Evolutionary conservation across 352 stramenopile species (phyloP).

Genomic region (Aphanomyces euteiches): DNA sequence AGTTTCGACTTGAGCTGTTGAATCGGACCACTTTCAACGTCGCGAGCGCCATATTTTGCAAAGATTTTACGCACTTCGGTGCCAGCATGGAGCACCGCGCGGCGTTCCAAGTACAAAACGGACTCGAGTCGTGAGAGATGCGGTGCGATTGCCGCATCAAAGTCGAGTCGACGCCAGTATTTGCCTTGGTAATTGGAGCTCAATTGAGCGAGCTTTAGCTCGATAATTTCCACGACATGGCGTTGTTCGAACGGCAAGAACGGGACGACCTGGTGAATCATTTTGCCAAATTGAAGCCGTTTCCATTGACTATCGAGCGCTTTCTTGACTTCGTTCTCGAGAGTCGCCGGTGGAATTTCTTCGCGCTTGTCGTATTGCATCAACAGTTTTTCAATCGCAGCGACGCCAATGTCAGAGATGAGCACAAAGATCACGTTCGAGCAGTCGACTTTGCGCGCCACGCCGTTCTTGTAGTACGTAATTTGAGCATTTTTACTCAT

Average conservation of each 20-base stretch:
- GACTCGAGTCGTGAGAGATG: conserved; percentile 72
- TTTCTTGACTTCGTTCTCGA: conserved; percentile 74
- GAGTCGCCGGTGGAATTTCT: conserved; percentile 51
- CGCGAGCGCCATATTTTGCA: conserved; percentile 78
- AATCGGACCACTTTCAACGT: conserved; percentile 72
- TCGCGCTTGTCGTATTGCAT: conserved; percentile 72
- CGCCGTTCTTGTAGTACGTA: conserved; percentile 69
- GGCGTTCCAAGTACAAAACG: conserved; percentile 69
- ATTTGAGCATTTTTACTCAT: conserved; percentile 65
- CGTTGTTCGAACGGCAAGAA: conserved; percentile 84
- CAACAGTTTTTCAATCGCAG: conserved; percentile 80
- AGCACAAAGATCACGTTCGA: conserved; percentile 86
- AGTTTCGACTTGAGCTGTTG: conserved; percentile 80
- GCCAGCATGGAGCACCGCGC: conserved; percentile 42
- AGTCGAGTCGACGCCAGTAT: conserved; percentile 74
- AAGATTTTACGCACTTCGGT: conserved; percentile 57
- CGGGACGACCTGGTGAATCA: conserved; percentile 84
- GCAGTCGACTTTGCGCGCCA: conserved; percentile 61
- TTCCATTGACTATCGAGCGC: conserved; percentile 83
- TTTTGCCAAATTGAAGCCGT: conserved; percentile 85
- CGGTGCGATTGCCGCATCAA: conserved; percentile 55
- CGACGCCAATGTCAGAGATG: conserved; percentile 84
- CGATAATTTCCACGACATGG: conserved; percentile 76
- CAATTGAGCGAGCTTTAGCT: conserved; percentile 73
- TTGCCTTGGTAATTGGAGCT: conserved; percentile 65